These are phyloP conservation scores for Penicillium chermesinum DNA, from an alignment of 495 filamentous ascomycete genomes.

Conservation along the genomic window DNA sequence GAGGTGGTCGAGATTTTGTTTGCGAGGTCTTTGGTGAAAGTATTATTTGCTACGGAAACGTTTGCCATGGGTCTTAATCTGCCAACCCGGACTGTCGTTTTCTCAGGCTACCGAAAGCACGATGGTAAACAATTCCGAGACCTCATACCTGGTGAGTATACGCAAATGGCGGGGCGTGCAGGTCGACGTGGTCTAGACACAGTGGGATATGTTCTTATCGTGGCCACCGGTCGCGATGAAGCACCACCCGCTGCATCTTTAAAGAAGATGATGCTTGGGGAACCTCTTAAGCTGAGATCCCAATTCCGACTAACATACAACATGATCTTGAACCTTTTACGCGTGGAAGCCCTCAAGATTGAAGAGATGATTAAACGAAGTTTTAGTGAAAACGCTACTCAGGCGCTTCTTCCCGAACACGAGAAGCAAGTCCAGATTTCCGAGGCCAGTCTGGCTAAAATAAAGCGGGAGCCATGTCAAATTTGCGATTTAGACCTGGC, in stretches of 20 bases:
- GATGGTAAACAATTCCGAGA: slow-evolving; percentile 89
- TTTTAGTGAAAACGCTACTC: slow-evolving; percentile 98
- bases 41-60: slow-evolving; percentile 95
- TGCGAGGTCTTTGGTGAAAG: slow-evolving; percentile 88
- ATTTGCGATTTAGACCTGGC: slow-evolving; percentile 78
- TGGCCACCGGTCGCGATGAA: slow-evolving; percentile 75
- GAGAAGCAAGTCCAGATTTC: slow-evolving; percentile 92
- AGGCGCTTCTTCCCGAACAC: slow-evolving; percentile 88
- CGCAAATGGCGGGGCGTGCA: slow-evolving; percentile 95
- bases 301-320: slow-evolving; percentile 98
- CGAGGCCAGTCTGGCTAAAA: slow-evolving; percentile 81
- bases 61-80: slow-evolving; percentile 98
- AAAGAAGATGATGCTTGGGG: slow-evolving; percentile 90
- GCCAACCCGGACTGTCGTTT: slow-evolving; percentile 93
- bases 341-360: slow-evolving; percentile 95
- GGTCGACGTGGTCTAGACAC: slow-evolving; percentile 88
- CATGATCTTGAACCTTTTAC: slow-evolving; percentile 95
- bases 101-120: slow-evolving; percentile 94
- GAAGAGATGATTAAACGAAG: slow-evolving; percentile 99
- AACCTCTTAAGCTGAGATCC: slow-evolving; percentile 89
- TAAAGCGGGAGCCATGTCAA: slow-evolving; percentile 78
- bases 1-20: slow-evolving; percentile 97
- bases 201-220: slow-evolving; percentile 90
- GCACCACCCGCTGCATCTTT: slow-evolving; percentile 78
- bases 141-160: slow-evolving; percentile 91